These are phyloP conservation scores for Trichoderma breve DNA, from an alignment of 2,329 filamentous ascomycete genomes.

Conservation along the genomic window DNA sequence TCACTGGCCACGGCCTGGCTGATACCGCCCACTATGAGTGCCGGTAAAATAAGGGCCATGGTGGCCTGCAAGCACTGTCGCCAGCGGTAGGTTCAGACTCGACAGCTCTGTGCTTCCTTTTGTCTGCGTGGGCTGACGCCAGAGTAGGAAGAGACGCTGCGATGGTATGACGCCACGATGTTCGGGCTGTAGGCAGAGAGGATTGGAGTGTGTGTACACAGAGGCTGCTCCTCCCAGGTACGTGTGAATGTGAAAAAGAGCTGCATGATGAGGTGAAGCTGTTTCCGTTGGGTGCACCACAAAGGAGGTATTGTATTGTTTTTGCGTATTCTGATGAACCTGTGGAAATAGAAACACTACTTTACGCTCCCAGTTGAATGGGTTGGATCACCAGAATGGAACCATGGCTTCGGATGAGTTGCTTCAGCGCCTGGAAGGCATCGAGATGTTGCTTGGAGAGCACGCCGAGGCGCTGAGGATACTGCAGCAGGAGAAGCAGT, in stretches of 20 bases:
- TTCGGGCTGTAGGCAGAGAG: constrained; percentile 6
- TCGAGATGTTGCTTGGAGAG: constrained; percentile 10
- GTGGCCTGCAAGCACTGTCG: constrained; percentile 17
- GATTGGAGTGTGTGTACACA: constrained; percentile 1
- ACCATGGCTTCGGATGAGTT: neutral
- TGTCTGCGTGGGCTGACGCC: neutral
- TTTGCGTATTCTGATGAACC: neutral
- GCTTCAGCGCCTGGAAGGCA: constrained; percentile 12
- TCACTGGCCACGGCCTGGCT: neutral
- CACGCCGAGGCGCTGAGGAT: neutral
- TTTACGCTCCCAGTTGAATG: neutral
- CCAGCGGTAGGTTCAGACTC: constrained; percentile 8
- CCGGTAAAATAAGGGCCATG: neutral
- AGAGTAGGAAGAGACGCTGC: constrained; percentile 11
- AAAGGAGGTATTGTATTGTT: neutral
- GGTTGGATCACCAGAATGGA: neutral
- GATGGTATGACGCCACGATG: constrained; percentile 6
- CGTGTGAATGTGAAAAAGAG: neutral
- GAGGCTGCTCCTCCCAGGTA: constrained; percentile 4
- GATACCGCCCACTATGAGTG: neutral
- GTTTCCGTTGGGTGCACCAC: neutral
- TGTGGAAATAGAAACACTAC: neutral
- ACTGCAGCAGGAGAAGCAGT: constrained; percentile 8
- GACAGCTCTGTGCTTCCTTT: neutral
- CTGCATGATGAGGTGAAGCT: neutral